Evolutionary conservation across 1,139 yeast species (phyloP), one percentile per base, ranked within the genome.

Genomic region (Arxiozyma bovina): DNA sequence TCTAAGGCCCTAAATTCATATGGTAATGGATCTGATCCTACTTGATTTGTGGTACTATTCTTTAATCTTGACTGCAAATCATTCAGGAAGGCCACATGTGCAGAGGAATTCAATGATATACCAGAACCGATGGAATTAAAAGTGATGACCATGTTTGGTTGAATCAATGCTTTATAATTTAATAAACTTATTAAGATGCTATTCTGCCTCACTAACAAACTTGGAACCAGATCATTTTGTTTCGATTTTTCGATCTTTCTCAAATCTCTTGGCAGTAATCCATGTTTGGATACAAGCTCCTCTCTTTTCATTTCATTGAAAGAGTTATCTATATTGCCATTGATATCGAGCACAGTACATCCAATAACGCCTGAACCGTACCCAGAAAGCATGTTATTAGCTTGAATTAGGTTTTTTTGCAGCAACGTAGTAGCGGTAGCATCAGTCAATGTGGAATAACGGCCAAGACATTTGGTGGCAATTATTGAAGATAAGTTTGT

Each of bases 1-100:
- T 94, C 99, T 50, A 94, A 71, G 0, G 96, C 99, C 50, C 94
- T 76, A 69, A 91, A 85, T 67, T 94, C 99, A 70, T 87, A 94
- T 1, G 72, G 72, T 41, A 67, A 57, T 2, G 65, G 62, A 50
- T 64, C 68, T 43, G 58, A 58, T 23, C 57, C 59, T 2, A 59
- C 48, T 38, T 59, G 62, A 23, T 55, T 55, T 9, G 55, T 54
- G 73, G 75, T 49, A 59, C 62, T 55, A 59, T 64, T 52, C 50
- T 61, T 57, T 34, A 68, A 57, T 45, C 66, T 57, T 48, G 57
- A 30, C 47, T 60, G 62, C 53, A 69, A 55, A 51, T 65, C 67
- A 17, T 59, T 61, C n/a, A 68, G 56, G 49, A 69, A 68, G 20
- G 60, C 60, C 53, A 61, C 60, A 47, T 69, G 71, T 65, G 66